A percentile compares a stretch with the other conserved stretches of the same genome.
These are phyloP conservation scores for Stephania japonica DNA, from an alignment of 164 flowering plant species.

Conservation along the genomic window DNA sequence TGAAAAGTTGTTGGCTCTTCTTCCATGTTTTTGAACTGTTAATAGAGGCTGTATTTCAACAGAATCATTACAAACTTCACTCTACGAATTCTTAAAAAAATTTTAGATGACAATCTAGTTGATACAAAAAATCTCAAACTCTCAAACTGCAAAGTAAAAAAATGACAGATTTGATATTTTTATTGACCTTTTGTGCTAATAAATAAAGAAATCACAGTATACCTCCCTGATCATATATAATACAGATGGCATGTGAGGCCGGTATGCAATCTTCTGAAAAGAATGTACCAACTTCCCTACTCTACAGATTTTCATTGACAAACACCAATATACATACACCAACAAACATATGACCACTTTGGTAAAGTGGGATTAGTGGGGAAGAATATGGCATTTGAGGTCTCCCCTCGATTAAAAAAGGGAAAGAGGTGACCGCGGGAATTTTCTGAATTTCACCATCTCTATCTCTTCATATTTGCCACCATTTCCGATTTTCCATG, in stretches of 20 bases:
- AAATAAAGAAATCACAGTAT: background rate
- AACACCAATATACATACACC: background rate
- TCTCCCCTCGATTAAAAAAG: background rate
- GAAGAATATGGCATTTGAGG: background rate
- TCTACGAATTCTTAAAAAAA: too few relatives aligned
- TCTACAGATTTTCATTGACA: background rate
- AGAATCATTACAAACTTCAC: too few relatives aligned
- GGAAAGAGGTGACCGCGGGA: background rate
- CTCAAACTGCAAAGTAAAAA: too few relatives aligned
- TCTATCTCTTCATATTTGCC: slow-evolving; percentile 43
- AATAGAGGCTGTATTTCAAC: too few relatives aligned
- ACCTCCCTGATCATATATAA: background rate
- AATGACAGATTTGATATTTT: too few relatives aligned
- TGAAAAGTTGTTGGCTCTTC: too few relatives aligned
- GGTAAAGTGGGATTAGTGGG: too few relatives aligned
- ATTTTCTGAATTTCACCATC: background rate
- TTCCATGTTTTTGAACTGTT: too few relatives aligned
- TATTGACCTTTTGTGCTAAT: too few relatives aligned
- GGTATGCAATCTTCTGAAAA: too few relatives aligned
- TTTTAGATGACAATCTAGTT: too few relatives aligned
- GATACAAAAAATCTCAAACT: too few relatives aligned
- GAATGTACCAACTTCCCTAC: background rate
- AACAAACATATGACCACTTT: background rate
- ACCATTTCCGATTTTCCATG: slow-evolving; percentile 86
- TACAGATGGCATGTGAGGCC: background rate